Base-by-base conservation (phyloP, 495 filamentous ascomycete genomes). In the Amniculicola lignicola region DNA sequence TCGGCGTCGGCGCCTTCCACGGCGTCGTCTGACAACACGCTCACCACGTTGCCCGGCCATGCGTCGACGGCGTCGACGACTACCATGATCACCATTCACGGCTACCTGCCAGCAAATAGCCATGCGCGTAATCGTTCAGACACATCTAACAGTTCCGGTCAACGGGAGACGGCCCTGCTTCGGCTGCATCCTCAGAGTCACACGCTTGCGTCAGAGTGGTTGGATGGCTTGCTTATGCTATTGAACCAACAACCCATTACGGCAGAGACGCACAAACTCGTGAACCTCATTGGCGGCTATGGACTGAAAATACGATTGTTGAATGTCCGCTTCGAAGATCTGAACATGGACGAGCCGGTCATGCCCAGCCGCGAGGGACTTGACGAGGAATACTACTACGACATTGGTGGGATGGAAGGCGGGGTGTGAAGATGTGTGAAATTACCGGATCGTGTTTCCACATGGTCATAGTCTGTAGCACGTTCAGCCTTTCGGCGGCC, bases 211-310 rank as follows among this genome's bases (percentile, higher is more conserved):
- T 91, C 91, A 1, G 94, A 99, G 70, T 99, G 93, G 93, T 74
- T 97, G 0, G 94, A 99, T 67, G 94, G 94, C 1, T 72, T 99
- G 43, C 80, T 96, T 21, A 95, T 99, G 90, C 73, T 99, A 35
- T 77, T 99, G 25, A 89, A 90, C 66, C 93, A 99, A 67, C 83
- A 90, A 36, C 93, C 93, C 10, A 95, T 99, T 69, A 99, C 94
- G n/a, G 79, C 88, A 18, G 92, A 97, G 70, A 97, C 93, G 4
- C 88, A 82, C 61, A 93, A 91, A 67, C 73, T 97, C 44, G 86
- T 96, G 48, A 81, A 84, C 31, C 71, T 96, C 60, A 85, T 99
- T 23, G 79, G 82, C 58, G 86, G 92, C 58, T 97, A 95, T 66
- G 92, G 94, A 3, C 72, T 96, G 31, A 95, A 95, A 76, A 95